Evolutionary conservation across 768 basidiomycete species (phyloP).

Genomic region (Boletus sp.): DNA sequence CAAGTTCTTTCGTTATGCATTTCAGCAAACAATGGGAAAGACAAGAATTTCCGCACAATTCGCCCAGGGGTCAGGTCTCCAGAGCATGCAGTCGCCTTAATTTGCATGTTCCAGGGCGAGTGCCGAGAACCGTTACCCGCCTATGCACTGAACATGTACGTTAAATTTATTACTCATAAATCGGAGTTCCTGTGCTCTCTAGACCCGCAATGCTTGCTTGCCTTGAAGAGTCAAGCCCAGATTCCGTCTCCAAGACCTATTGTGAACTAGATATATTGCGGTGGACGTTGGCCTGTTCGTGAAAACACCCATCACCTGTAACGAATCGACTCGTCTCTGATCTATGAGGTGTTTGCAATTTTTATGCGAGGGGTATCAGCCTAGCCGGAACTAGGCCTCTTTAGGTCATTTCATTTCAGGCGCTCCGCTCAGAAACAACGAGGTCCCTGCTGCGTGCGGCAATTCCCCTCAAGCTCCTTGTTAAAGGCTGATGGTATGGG

Average conservation of each 20-base stretch:
- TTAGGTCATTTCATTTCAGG: slow-evolving; percentile 12
- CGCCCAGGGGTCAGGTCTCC: neutral
- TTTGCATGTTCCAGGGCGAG: neutral
- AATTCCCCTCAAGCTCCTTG: neutral
- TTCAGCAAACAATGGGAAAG: neutral
- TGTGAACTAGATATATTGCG: neutral
- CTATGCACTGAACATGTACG: neutral
- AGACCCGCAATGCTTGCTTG: neutral
- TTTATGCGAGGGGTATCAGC: neutral
- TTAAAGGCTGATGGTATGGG: slow-evolving; percentile 13
- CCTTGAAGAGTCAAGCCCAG: neutral
- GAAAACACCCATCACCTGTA: neutral
- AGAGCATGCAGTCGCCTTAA: neutral
- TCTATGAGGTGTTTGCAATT: neutral
- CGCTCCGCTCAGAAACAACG: slow-evolving; percentile 1
- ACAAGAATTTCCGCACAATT: neutral
- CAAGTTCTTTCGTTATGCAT: neutral
- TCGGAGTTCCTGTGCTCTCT: neutral
- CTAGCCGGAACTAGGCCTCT: neutral
- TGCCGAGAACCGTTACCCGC: neutral
- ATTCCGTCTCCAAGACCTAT: neutral
- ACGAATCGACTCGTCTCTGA: neutral
- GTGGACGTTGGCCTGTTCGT: neutral
- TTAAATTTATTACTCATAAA: neutral
- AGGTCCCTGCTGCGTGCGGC: slow-evolving; percentile 2